Evolutionary conservation across 345 rosid species (phyloP), one percentile per base, ranked within the genome.

Genomic region (Eucalyptus curtisii): DNA sequence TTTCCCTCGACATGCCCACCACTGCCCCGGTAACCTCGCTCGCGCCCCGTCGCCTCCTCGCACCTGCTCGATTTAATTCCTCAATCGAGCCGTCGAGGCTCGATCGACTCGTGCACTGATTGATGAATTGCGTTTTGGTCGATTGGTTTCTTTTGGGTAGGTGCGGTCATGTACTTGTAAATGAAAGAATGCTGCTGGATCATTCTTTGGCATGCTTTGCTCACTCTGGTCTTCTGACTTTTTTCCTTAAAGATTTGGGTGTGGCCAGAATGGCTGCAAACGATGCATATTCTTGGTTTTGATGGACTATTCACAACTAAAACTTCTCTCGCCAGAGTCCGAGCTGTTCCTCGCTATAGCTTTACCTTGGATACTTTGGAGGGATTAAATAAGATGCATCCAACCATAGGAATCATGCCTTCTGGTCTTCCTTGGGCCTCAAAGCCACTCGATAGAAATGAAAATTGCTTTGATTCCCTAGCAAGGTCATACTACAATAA

Each of bases 191-290:
- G 17, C 30, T 61, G 33, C 71, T 61, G 53, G 13, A 86, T 50
- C 33, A 52, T 86, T 30, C 13, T 85, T 86, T 48, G n/a, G 44
- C 37, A 25, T 44, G 40, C 30, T 89, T 66, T 37, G 22, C 50
- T 64, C 14, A 48, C 37, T 44, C 49, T 53, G 33, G 4, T 61
- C 80, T 71, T 86, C 66, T 79, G 85, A 30, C 33, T 93, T 66
- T 53, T 57, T 87, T 57, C 24, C 86, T 87, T 86, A 48, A 81
- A 95, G 97, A 95, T 96, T 92, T 97, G 98, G 98, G 97, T 96
- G 89, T 96, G 98, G 98, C 99, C 96, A 25, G 97, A 97, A 90
- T 94, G 98, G 86, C 93, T 97, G 86, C 96, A 94, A 79, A 95
- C 95, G 71, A 94, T 97, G 96, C 97, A 97, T 92, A 94, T 95